A percentile compares a stretch with the other conserved stretches of the same genome.
These are phyloP conservation scores for Aspergillus puulaauensis DNA, from an alignment of 2,329 filamentous ascomycete genomes.

Conservation along the genomic window DNA sequence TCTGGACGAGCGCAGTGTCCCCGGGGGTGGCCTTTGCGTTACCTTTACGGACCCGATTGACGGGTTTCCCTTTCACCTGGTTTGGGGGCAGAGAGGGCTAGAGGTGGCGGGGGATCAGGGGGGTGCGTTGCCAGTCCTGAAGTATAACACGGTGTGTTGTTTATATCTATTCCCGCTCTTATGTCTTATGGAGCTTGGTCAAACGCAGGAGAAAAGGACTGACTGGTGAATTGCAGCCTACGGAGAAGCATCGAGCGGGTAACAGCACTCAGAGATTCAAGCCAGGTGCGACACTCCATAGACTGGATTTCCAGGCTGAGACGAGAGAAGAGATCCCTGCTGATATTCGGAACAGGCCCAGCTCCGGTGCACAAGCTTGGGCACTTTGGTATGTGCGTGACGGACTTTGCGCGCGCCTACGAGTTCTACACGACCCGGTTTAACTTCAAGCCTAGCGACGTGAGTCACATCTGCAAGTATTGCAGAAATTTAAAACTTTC, in stretches of 20 bases:
- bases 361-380: constrained; percentile 25
- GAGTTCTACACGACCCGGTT: constrained; percentile 31
- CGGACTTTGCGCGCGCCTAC: constrained; percentile 25
- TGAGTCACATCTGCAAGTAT: constrained; percentile 21
- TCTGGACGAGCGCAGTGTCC: constrained; percentile 23
- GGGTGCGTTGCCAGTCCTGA: constrained; percentile 9
- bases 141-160: constrained; percentile 26
- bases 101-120: constrained; percentile 10
- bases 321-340: constrained; percentile 23
- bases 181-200: too few relatives aligned
- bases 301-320: too few relatives aligned
- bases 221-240: background rate
- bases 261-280: constrained; percentile 22
- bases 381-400: constrained; percentile 29
- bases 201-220: too few relatives aligned
- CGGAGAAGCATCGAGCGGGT: background rate
- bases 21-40: constrained; percentile 39
- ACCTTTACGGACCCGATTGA: constrained; percentile 40
- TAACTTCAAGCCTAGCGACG: constrained; percentile 32
- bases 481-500: background rate
- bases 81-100: constrained; percentile 36
- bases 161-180: too few relatives aligned
- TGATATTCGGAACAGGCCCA: constrained; percentile 25
- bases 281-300: constrained; percentile 12
- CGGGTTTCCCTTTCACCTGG: constrained; percentile 41